Evolutionary conservation across 179 eudicot species (phyloP).

Genomic region (Silene coronaria): DNA sequence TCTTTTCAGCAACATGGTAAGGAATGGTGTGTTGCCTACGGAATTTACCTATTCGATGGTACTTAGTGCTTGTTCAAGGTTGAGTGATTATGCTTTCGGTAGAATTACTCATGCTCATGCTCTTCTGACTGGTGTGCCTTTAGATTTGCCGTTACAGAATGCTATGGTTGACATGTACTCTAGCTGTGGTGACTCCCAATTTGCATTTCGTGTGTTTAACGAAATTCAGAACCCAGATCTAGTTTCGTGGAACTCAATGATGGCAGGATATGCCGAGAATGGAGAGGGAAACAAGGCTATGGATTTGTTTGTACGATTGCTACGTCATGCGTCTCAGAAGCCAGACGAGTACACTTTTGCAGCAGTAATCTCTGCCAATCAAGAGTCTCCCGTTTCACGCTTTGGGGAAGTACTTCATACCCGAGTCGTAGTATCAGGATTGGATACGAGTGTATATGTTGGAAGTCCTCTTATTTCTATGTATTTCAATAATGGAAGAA

Average conservation of each 20-base stretch:
- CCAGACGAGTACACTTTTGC: constrained; percentile 86
- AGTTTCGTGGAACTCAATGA: constrained; percentile 83
- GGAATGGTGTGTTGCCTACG: constrained; percentile 42
- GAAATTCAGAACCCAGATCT: constrained; percentile 52
- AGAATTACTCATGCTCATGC: constrained; percentile 47
- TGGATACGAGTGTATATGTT: constrained; percentile 45
- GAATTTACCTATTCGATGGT: constrained; percentile 68
- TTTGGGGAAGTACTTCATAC: constrained; percentile 72
- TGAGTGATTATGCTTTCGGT: constrained; percentile 42
- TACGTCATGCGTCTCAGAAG: constrained; percentile 26
- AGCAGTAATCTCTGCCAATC: constrained; percentile 52
- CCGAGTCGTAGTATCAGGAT: constrained; percentile 46
- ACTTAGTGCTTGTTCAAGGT: constrained; percentile 58
- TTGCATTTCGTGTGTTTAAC: constrained; percentile 46
- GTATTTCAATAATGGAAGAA: constrained; percentile 58
- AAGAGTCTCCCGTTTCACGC: constrained; percentile 33
- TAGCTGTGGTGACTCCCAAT: constrained; percentile 47
- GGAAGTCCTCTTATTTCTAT: constrained; percentile 64
- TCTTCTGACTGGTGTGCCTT: constrained; percentile 38
- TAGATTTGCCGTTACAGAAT: constrained; percentile 68
- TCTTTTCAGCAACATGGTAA: constrained; percentile 48
- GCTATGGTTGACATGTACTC: constrained; percentile 82
- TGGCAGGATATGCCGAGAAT: constrained; percentile 61
- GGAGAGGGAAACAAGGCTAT: constrained; percentile 60
- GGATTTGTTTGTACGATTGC: constrained; percentile 44